Evolutionary conservation across 768 basidiomycete species (phyloP), one percentile per base, ranked within the genome.

Genomic region (Trametes punicea): DNA sequence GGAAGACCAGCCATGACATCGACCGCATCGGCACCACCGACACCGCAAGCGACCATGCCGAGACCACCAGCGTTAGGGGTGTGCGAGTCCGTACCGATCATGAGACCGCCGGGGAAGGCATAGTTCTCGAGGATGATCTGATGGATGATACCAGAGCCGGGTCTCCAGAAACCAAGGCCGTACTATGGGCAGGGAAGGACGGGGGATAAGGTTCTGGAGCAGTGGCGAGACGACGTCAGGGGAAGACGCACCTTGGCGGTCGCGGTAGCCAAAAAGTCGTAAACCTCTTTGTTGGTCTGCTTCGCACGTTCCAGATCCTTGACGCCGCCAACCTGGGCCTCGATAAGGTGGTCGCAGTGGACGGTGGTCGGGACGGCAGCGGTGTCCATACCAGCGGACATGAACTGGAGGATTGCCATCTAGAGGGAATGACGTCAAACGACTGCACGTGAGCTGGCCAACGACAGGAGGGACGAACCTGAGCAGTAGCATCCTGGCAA

Each of bases 321-420:
- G 42, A 81, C 85, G 71, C 96, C 95, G 52, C 94, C 95, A 50
- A 94, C 71, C 71, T 98, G 96, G 36, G 96, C 96, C 78, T 98
- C 93, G 68, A 99, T 98, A 70, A 99, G 82, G 75, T 99, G 96
- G 77, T 99, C 96, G 70, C 95, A 98, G 80, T 99, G 96, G 41
- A 99, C 97, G 61, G 97, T 96, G 62, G 96, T 96, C 30, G 96
- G 96, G 61, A 98, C 95, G 42, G 96, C 96, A 36, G 92, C 93
- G 42, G 93, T 96, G 70, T 92, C 92, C 83, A 99, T 94, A 61
- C 96, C 96, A 16, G 97, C 94, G 48, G 97, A 98, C 97, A 99
- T 99, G 84, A 99, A 99, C 81, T 99, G 97, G 63, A 99, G 82
- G 54, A 99, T 83, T 18, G 97, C 97, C 97, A 99, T 99, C 92